Conservation (phyloP, 345 rosid species). For the Clausena lansium region DNA sequence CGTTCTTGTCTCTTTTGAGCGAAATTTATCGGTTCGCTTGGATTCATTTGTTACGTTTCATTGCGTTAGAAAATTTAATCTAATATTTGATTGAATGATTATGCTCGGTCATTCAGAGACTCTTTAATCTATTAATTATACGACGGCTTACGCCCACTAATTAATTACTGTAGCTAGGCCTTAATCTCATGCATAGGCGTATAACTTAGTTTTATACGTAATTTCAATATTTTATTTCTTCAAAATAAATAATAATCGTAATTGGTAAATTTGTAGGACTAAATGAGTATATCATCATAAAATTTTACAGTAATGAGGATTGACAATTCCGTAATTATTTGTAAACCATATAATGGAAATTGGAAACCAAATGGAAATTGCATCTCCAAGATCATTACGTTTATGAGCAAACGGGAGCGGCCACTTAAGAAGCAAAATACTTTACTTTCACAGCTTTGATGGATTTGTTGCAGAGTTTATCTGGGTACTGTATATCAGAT, state of each 20-base stretch:
- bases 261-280: neutral
- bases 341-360: neutral
- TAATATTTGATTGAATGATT: no score
- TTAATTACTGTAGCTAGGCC: no score
- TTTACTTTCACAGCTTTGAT: constrained; percentile 31
- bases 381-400: neutral
- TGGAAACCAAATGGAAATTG: neutral
- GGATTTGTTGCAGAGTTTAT: constrained; percentile 59
- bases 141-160: no score
- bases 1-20: neutral
- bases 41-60: no score
- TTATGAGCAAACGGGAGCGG: neutral
- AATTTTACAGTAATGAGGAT: neutral
- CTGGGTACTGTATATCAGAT: constrained; percentile 41
- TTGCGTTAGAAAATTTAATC: no score
- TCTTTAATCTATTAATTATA: no score
- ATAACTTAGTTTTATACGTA: neutral
- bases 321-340: neutral
- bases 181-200: neutral
- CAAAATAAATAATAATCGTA: no score
- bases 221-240: neutral
- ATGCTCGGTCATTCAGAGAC: no score
- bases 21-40: neutral
- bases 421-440: neutral
- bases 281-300: neutral